Evolutionary conservation across 31 red algal genomes (phyloP).

Genomic region (Odonthalia washingtoniensis): DNA sequence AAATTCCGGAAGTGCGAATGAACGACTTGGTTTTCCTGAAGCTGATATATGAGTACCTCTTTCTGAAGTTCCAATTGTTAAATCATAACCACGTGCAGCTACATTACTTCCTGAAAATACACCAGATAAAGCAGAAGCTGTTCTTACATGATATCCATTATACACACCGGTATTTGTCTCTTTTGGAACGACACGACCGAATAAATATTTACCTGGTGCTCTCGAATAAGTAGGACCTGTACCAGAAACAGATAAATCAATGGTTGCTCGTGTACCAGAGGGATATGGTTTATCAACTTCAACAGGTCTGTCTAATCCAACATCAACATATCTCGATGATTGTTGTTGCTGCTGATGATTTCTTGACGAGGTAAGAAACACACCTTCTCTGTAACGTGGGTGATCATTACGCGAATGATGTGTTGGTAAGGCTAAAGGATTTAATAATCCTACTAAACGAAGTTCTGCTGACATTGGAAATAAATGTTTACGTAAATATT

Average conservation of each 20-base stretch:
- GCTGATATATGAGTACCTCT: conserved; percentile 61
- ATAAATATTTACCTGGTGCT: conserved; percentile 68
- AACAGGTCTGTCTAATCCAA: conserved; percentile 65
- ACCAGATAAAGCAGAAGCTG: conserved; percentile 59
- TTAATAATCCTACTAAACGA: conserved; percentile 84
- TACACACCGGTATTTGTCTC: conserved; percentile 50
- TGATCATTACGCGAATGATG: conserved; percentile 73
- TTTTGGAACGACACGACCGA: conserved; percentile 48
- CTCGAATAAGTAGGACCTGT: conserved; percentile 39
- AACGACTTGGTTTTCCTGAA: not conserved
- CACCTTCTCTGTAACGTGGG: conserved; percentile 84
- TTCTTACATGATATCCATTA: conserved; percentile 89
- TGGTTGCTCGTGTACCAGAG: conserved; percentile 70
- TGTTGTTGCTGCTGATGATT: too few relatives aligned
- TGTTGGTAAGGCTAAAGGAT: conserved; percentile 89
- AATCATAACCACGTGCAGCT: conserved; percentile 70
- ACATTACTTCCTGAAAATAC: conserved; percentile 70
- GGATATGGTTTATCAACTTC: conserved; percentile 47
- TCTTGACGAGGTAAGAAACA: conserved; percentile 52
- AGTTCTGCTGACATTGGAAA: conserved; percentile 81
- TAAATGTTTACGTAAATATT: conserved; percentile 90
- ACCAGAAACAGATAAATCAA: conserved; percentile 72
- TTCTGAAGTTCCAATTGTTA: conserved; percentile 91
- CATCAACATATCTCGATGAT: conserved; percentile 53
- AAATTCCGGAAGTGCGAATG: conserved; percentile 54